Conservation (phyloP, 2,329 filamentous ascomycete species). For the Pseudogymnoascus verrucosus region DNA sequence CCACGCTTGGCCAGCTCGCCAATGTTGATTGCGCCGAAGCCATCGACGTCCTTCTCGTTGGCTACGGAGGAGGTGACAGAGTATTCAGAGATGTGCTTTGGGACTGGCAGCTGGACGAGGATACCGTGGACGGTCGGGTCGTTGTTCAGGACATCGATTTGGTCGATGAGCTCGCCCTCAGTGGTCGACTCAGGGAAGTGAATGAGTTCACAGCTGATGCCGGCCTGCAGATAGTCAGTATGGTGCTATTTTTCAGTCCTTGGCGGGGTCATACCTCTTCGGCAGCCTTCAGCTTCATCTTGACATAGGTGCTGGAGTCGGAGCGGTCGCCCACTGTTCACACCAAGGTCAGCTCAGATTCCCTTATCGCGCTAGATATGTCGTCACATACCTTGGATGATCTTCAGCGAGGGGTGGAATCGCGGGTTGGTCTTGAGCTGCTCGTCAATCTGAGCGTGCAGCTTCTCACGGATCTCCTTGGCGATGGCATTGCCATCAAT, state of each 20-base stretch:
- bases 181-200: conserved; percentile 75
- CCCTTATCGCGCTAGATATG: conserved; percentile 14
- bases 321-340: conserved; percentile 75
- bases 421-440: conserved; percentile 76
- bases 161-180: conserved; percentile 77
- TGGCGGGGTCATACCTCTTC: conserved; percentile 55
- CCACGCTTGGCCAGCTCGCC: conserved; percentile 95
- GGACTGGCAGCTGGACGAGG: conserved; percentile 86
- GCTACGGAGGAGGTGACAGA: conserved; percentile 81
- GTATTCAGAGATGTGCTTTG: conserved; percentile 84
- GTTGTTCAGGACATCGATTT: conserved; percentile 77
- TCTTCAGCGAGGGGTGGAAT: conserved; percentile 84
- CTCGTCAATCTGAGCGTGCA: conserved; percentile 72
- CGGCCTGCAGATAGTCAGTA: conserved; percentile 51
- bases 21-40: conserved; percentile 89
- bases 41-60: conserved; percentile 95
- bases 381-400: conserved; percentile 70
- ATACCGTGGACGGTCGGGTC: conserved; percentile 82
- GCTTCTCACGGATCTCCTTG: conserved; percentile 75
- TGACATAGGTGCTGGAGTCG: conserved; percentile 98
- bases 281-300: conserved; percentile 98
- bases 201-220: conserved; percentile 79
- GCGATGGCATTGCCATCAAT: conserved; percentile 96
- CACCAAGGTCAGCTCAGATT: conserved; percentile 12
- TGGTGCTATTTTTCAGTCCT: conserved; percentile 11